phyloP scores from a whole-genome alignment of 208 protist genomes.

The Cochliopodium minus region DNA sequence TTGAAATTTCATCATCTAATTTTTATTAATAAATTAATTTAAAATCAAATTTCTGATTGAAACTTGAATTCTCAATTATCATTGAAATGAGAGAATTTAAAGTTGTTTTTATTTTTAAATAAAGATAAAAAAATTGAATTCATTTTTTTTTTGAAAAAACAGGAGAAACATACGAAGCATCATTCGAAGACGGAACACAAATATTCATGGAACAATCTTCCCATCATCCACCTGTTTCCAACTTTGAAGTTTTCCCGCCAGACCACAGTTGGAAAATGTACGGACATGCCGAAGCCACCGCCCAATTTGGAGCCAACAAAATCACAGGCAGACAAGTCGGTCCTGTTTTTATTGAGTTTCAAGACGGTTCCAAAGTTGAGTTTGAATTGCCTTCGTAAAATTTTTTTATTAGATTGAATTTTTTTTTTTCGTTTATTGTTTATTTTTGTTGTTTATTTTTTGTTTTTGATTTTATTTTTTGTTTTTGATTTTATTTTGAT shows the following conservation, averaged over 20 bases:
- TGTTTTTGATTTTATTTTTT: slow-evolving; percentile 12
- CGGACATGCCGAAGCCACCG: not conserved
- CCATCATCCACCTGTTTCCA: slow-evolving; percentile 15
- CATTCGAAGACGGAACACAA: slow-evolving; percentile 15
- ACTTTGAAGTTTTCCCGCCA: not conserved
- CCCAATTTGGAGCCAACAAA: not conserved
- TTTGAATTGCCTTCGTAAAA: slow-evolving; percentile 9
- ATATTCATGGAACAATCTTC: slow-evolving; percentile 20
- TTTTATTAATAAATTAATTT: too few species aligned
- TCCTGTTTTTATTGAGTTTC: not conserved
- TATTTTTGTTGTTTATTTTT: slow-evolving; percentile 25
- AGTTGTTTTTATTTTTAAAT: slow-evolving; percentile 24
- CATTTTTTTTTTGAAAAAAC: slow-evolving; percentile 11
- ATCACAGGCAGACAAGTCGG: not conserved
- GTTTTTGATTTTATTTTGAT: not conserved
- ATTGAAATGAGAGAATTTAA: too few species aligned
- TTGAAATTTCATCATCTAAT: too few species aligned
- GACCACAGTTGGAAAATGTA: not conserved
- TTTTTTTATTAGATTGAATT: slow-evolving; percentile 2
- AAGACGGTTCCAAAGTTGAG: not conserved
- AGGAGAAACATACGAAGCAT: slow-evolving; percentile 24
- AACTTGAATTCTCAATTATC: too few species aligned
- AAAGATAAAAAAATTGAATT: slow-evolving; percentile 19
- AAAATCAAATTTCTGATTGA: too few species aligned
- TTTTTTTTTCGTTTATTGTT: slow-evolving; percentile 6